Conservation (phyloP, 257 asterid species). For the Plantago ovata region DNA sequence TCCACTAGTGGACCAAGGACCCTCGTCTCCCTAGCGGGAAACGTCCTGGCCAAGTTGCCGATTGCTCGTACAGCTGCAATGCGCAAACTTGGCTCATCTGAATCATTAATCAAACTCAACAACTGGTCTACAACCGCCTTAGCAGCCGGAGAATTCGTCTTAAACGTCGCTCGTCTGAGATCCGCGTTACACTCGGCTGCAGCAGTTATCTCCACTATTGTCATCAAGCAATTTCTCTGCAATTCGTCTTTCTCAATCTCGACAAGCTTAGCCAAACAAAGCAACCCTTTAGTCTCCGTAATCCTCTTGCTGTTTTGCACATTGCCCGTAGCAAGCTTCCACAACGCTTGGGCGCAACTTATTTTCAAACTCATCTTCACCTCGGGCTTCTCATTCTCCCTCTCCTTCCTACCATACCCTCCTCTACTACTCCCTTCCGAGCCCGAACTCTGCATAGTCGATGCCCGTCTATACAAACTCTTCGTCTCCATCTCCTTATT, state of each 20-base stretch:
- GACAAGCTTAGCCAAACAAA: constrained; percentile 72
- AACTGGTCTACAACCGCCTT: constrained; percentile 86
- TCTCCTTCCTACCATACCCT: constrained; percentile 44
- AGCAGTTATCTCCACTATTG: constrained; percentile 69
- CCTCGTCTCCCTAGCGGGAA: constrained; percentile 76
- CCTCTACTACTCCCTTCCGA: constrained; percentile 51
- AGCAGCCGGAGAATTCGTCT: constrained; percentile 72
- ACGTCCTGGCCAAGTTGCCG: constrained; percentile 68
- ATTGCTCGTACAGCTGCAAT: constrained; percentile 53
- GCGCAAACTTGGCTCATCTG: constrained; percentile 30
- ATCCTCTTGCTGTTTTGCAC: constrained; percentile 60
- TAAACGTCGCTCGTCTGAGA: constrained; percentile 66
- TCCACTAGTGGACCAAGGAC: constrained; percentile 48
- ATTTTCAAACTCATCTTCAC: constrained; percentile 52
- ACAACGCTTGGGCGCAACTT: constrained; percentile 64
- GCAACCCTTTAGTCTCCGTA: constrained; percentile 74
- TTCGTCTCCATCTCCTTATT: constrained; percentile 62
- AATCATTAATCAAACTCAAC: constrained; percentile 49
- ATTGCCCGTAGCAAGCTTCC: constrained; percentile 78
- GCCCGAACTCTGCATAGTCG: constrained; percentile 40
- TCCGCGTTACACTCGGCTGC: constrained; percentile 70
- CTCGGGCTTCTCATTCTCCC: constrained; percentile 65
- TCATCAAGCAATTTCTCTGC: constrained; percentile 61
- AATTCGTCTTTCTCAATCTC: constrained; percentile 66
- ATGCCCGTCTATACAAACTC: constrained; percentile 36